Evolutionary conservation across 352 stramenopile species (phyloP).

Genomic region (Globisporangium heterothallicum): DNA sequence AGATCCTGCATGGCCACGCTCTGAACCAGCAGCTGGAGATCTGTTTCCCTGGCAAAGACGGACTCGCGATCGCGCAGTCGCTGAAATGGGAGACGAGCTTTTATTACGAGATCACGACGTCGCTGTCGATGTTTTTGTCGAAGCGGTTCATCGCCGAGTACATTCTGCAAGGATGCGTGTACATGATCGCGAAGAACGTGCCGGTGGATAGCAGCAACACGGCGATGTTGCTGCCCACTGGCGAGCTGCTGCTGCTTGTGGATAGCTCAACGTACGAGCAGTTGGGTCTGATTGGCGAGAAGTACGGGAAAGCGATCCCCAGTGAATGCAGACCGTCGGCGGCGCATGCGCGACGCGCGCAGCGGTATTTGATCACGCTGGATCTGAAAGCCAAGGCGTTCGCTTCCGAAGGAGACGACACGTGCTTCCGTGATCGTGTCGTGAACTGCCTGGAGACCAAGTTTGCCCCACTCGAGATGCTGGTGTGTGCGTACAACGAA

Average conservation of each 20-base stretch:
- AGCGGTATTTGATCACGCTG: slow-evolving; percentile 57
- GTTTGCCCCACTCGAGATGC: slow-evolving; percentile 57
- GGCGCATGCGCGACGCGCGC: slow-evolving; percentile 20
- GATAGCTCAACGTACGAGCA: slow-evolving; percentile 61
- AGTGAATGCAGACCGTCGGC: slow-evolving; percentile 11
- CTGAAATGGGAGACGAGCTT: slow-evolving; percentile 79
- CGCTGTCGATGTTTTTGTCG: slow-evolving; percentile 51
- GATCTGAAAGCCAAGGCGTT: slow-evolving; percentile 54
- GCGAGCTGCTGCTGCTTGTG: slow-evolving; percentile 67
- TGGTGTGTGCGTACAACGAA: slow-evolving; percentile 70
- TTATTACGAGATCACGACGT: slow-evolving; percentile 66
- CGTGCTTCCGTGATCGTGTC: slow-evolving; percentile 31
- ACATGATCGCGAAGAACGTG: slow-evolving; percentile 77
- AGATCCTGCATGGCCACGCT: slow-evolving; percentile 37
- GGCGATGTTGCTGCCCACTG: slow-evolving; percentile 55
- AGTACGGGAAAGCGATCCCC: slow-evolving; percentile 40
- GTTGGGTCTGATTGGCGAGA: slow-evolving; percentile 61
- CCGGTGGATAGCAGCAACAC: slow-evolving; percentile 56
- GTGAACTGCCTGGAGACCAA: slow-evolving; percentile 36
- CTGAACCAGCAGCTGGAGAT: slow-evolving; percentile 76
- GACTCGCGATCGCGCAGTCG: slow-evolving; percentile 29
- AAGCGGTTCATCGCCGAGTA: slow-evolving; percentile 59
- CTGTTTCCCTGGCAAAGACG: slow-evolving; percentile 32
- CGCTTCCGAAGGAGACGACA: slow-evolving; percentile 7
- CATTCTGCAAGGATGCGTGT: slow-evolving; percentile 37